A percentile compares a stretch with the other conserved stretches of the same genome.
These are phyloP conservation scores for Cornus florida DNA, from an alignment of 148 eudicot species.

Conservation along the genomic window DNA sequence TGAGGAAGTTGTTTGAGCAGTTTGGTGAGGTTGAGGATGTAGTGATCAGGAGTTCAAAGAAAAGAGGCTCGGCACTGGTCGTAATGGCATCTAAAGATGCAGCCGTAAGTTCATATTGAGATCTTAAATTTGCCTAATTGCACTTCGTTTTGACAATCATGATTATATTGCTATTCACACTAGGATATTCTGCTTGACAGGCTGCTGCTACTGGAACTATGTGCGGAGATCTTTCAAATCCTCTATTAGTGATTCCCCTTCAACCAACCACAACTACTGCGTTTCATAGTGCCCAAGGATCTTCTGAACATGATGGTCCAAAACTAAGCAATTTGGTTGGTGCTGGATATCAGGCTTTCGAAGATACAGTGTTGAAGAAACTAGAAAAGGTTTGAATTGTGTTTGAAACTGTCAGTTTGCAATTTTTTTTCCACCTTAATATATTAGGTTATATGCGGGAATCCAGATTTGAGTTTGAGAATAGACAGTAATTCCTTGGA, in stretches of 20 bases:
- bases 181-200: conserved; percentile 30
- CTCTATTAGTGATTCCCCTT: conserved; percentile 72
- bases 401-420: too few species aligned
- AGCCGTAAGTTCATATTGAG: conserved; percentile 27
- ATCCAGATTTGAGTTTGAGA: too few species aligned
- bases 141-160: background rate
- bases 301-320: conserved; percentile 42
- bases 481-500: too few species aligned
- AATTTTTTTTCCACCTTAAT: too few species aligned
- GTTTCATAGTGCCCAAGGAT: conserved; percentile 38
- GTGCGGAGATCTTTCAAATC: conserved; percentile 73
- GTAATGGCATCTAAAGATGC: conserved; percentile 54
- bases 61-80: conserved; percentile 45
- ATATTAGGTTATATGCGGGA: too few species aligned
- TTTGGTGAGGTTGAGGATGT: conserved; percentile 69
- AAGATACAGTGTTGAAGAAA: conserved; percentile 71
- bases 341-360: conserved; percentile 60
- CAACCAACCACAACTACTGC: conserved; percentile 36
- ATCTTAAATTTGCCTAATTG: background rate
- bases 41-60: conserved; percentile 48
- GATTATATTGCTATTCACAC: background rate
- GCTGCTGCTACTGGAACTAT: conserved; percentile 57
- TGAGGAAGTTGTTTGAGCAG: conserved; percentile 45
- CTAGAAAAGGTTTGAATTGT: conserved; percentile 52
- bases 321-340: conserved; percentile 61